phyloP scores from a whole-genome alignment of 768 basidiomycete genomes.

The Termitomyces titanicus region DNA sequence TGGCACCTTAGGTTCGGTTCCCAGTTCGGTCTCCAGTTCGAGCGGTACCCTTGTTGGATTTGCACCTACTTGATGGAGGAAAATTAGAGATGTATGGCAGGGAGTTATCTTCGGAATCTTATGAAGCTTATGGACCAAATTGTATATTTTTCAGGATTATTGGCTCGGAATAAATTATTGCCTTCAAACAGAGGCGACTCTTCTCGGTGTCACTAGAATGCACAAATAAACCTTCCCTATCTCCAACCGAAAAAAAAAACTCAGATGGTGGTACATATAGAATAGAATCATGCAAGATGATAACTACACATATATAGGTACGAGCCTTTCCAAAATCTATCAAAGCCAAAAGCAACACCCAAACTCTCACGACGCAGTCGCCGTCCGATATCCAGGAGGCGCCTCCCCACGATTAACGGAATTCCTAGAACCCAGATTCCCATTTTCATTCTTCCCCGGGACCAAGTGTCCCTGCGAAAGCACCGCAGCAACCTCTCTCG shows the following conservation, averaged over 20 bases:
- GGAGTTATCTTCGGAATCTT: neutral
- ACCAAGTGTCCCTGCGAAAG: conserved; percentile 20
- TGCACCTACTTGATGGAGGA: neutral
- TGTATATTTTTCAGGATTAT: neutral
- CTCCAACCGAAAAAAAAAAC: too few species aligned
- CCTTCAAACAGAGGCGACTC: too few species aligned
- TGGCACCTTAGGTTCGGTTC: too few species aligned
- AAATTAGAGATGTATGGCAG: too few species aligned
- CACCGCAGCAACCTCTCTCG: conserved; percentile 25
- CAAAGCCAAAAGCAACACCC: neutral
- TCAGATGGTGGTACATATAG: too few species aligned
- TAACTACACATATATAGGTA: neutral
- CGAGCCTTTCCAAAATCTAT: too few species aligned
- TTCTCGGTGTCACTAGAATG: too few species aligned
- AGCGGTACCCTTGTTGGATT: neutral
- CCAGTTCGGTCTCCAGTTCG: too few species aligned
- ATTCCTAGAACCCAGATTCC: neutral
- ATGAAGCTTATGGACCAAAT: neutral
- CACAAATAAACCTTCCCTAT: too few species aligned
- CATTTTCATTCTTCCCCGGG: neutral
- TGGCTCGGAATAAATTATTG: too few species aligned
- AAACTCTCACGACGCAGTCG: neutral
- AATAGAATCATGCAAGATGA: neutral
- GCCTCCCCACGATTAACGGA: conserved; percentile 6
- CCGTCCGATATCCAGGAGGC: conserved; percentile 16